phyloP scores from a whole-genome alignment of 805 yeast genomes.

The Wickerhamiella lipophila region DNA sequence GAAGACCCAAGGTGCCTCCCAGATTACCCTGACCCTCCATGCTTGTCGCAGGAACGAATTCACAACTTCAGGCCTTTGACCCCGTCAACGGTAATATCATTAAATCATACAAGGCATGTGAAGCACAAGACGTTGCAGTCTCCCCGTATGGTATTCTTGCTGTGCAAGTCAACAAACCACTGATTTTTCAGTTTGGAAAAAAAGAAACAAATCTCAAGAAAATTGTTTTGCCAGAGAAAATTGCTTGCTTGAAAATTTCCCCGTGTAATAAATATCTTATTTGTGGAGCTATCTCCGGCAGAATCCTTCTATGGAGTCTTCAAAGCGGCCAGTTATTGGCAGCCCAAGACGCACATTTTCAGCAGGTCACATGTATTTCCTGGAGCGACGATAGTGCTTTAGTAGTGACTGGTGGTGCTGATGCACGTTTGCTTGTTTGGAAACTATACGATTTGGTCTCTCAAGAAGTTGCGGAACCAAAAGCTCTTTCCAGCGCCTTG shows the following conservation, averaged over 20 bases:
- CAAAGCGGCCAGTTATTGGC: slow-evolving; percentile 58
- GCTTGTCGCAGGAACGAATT: slow-evolving; percentile 8
- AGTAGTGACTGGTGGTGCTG: slow-evolving; percentile 65
- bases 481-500: slow-evolving; percentile 29
- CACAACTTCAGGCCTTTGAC: slow-evolving; percentile 16
- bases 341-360: slow-evolving; percentile 77
- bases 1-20: not conserved
- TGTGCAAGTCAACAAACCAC: slow-evolving; percentile 58
- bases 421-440: slow-evolving; percentile 72
- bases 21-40: not conserved
- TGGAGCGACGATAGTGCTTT: slow-evolving; percentile 53
- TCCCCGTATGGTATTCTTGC: slow-evolving; percentile 47
- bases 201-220: slow-evolving; percentile 59
- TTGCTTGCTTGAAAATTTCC: slow-evolving; percentile 43
- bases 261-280: slow-evolving; percentile 37
- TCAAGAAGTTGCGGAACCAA: slow-evolving; percentile 24
- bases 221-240: slow-evolving; percentile 73
- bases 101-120: slow-evolving; percentile 19
- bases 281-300: slow-evolving; percentile 67
- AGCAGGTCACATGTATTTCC: slow-evolving; percentile 46
- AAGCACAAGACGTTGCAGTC: slow-evolving; percentile 27
- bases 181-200: slow-evolving; percentile 59
- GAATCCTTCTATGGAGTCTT: slow-evolving; percentile 74
- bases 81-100: slow-evolving; percentile 26
- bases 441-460: slow-evolving; percentile 43